phyloP scores from a whole-genome alignment of 805 yeast genomes.

The Sugiyamaella marilandica region DNA sequence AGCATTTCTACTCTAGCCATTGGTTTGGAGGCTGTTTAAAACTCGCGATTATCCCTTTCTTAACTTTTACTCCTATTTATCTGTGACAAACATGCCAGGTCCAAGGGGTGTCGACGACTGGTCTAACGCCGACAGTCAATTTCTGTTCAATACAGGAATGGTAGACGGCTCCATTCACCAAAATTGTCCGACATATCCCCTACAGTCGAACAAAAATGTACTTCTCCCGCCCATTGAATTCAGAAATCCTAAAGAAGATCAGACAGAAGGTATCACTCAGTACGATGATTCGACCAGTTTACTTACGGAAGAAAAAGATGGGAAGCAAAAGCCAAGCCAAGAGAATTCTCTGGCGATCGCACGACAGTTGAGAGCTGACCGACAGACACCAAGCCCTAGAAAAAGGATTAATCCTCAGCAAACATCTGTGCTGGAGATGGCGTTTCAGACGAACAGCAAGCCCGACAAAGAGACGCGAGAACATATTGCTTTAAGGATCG shows the following conservation, averaged over 20 bases:
- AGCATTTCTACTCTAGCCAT: too few species aligned
- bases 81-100: neutral
- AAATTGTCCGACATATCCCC: too few species aligned
- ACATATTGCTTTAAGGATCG: slow-evolving; percentile 62
- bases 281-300: neutral
- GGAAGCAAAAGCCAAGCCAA: neutral
- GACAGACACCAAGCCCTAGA: slow-evolving; percentile 15
- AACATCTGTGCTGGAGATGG: slow-evolving; percentile 54
- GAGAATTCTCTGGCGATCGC: neutral
- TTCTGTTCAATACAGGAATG: too few species aligned
- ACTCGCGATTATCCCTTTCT: neutral
- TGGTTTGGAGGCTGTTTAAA: too few species aligned
- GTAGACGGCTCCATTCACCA: too few species aligned
- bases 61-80: neutral
- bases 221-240: too few species aligned
- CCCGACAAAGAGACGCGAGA: slow-evolving; percentile 71
- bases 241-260: too few species aligned
- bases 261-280: too few species aligned
- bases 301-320: neutral
- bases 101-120: neutral
- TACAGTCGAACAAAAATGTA: too few species aligned
- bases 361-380: neutral
- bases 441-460: slow-evolving; percentile 67
- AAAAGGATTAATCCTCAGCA: slow-evolving; percentile 32
- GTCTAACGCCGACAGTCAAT: too few species aligned